phyloP scores from a whole-genome alignment of 768 basidiomycete species.

The Termitomyces heimii region DNA sequence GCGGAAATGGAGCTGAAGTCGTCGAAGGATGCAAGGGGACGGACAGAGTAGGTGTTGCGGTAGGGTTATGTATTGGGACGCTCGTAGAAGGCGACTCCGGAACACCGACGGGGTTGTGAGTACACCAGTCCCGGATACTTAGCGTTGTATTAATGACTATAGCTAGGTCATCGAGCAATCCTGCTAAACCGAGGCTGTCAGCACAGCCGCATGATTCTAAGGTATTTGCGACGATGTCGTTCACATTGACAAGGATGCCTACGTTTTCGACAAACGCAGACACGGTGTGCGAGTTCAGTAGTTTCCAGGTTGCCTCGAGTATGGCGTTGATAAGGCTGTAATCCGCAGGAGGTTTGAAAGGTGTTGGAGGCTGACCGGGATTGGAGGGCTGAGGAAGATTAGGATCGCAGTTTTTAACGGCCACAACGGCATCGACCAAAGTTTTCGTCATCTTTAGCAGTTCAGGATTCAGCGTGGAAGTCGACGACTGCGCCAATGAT shows the following conservation, averaged over 20 bases:
- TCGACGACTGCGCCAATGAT: background rate
- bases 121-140: constrained; percentile 10
- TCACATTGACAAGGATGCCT: constrained; percentile 6
- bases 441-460: constrained; percentile 12
- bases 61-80: background rate
- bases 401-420: constrained; percentile 10
- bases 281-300: constrained; percentile 15
- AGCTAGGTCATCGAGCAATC: constrained; percentile 1
- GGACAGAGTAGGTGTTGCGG: background rate
- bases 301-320: constrained; percentile 8
- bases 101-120: constrained; percentile 5
- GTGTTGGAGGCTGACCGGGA: background rate
- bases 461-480: constrained; percentile 9
- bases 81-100: background rate
- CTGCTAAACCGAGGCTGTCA: constrained; percentile 1
- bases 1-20: background rate
- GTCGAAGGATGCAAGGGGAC: background rate
- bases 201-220: constrained; percentile 8
- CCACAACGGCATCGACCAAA: constrained; percentile 15
- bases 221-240: background rate
- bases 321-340: constrained; percentile 8
- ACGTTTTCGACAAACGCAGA: constrained; percentile 12
- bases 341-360: background rate
- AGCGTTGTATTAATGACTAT: constrained; percentile 4
- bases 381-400: constrained; percentile 1